A percentile compares a stretch with the other conserved stretches of the same genome.
phyloP scores from a whole-genome alignment of 257 asterid species.

The Ophiorrhiza pumila region DNA sequence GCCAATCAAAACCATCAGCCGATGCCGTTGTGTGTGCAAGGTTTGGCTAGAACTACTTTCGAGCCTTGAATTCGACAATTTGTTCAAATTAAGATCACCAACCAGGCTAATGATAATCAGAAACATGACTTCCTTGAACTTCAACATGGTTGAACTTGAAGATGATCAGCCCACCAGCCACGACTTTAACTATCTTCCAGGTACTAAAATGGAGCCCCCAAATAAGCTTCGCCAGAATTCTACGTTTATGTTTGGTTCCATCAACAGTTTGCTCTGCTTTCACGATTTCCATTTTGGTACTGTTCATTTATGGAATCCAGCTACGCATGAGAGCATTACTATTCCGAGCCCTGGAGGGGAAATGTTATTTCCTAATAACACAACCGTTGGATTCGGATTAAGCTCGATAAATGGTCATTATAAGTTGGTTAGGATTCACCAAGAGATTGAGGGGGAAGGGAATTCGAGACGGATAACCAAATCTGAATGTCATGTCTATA shows the following conservation, averaged over 20 bases:
- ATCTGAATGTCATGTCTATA: constrained; percentile 43
- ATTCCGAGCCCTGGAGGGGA: constrained; percentile 18
- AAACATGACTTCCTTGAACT: background rate
- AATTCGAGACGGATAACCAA: background rate
- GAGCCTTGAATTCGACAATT: constrained; percentile 20
- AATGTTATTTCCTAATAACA: constrained; percentile 7
- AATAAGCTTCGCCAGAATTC: background rate
- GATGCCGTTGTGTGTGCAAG: constrained; percentile 35
- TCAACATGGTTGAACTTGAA: constrained; percentile 17
- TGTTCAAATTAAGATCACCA: constrained; percentile 21
- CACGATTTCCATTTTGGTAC: background rate
- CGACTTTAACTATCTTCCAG: background rate
- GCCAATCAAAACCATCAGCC: constrained; percentile 18
- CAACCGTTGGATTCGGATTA: constrained; percentile 33
- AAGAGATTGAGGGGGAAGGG: constrained; percentile 10
- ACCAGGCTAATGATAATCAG: constrained; percentile 21
- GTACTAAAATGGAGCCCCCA: background rate
- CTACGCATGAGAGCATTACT: constrained; percentile 23
- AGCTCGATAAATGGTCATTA: constrained; percentile 21
- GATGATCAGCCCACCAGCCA: constrained; percentile 20
- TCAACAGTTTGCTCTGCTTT: constrained; percentile 18
- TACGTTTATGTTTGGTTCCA: constrained; percentile 11
- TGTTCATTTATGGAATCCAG: constrained; percentile 33
- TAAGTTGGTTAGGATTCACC: constrained; percentile 42
- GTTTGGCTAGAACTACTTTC: constrained; percentile 24